These are phyloP conservation scores for Hemisphaericaspora subhashii DNA, from an alignment of 1,139 yeast species.

Conservation along the genomic window DNA sequence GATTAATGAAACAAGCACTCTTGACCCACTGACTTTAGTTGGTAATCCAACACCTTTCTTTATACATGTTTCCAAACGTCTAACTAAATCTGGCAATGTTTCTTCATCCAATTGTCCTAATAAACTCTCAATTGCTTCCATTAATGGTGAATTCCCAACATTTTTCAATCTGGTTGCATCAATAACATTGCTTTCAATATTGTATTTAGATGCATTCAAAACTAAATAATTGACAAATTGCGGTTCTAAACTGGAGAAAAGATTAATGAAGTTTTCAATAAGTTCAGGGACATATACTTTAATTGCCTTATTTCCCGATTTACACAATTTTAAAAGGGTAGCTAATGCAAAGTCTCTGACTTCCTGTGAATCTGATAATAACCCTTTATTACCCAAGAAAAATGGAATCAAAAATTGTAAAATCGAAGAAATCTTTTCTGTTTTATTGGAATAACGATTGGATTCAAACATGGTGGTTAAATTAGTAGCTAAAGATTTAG, in stretches of 20 bases:
- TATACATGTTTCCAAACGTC: conserved; percentile 47
- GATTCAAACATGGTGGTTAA: conserved; percentile 58
- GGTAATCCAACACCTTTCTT: conserved; percentile 84
- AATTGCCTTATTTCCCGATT: conserved; percentile 58
- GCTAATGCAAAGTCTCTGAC: conserved; percentile 74
- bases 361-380: conserved; percentile 84
- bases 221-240: conserved; percentile 84
- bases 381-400: conserved; percentile 73
- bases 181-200: conserved; percentile 65
- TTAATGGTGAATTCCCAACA: conserved; percentile 80
- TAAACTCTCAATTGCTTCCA: conserved; percentile 80
- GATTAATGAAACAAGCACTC: conserved; percentile 65
- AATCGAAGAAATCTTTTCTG: conserved; percentile 44
- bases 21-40: conserved; percentile 86
- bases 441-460: conserved; percentile 20
- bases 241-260: conserved; percentile 90
- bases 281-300: conserved; percentile 69
- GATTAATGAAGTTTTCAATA: conserved; percentile 63
- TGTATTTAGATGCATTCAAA: conserved; percentile 85
- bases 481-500: conserved; percentile 64
- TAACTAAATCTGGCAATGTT: conserved; percentile 53
- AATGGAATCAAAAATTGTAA: conserved; percentile 72
- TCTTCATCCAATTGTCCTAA: conserved; percentile 57
- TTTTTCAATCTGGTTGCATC: conserved; percentile 78
- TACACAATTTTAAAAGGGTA: conserved; percentile 69